These are phyloP conservation scores for Linnemannia elongata DNA, from an alignment of 192 early-diverging fungal species.

Conservation along the genomic window DNA sequence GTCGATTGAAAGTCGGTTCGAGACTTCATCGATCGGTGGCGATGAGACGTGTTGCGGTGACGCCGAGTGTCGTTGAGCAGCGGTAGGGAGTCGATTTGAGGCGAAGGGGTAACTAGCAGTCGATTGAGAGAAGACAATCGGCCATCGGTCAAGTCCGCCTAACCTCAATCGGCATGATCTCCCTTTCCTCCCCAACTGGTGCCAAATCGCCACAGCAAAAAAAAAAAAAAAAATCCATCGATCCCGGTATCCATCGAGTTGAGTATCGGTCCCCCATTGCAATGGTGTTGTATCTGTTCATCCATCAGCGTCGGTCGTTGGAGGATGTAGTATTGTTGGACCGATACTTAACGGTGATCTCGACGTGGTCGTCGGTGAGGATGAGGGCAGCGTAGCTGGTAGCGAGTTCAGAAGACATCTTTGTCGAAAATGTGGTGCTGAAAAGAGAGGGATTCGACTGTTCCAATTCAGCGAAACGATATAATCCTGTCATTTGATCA, in stretches of 20 bases:
- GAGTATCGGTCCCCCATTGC: not conserved
- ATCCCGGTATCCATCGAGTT: conserved; percentile 2
- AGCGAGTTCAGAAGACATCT: conserved; percentile 78
- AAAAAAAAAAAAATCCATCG: conserved; percentile 33
- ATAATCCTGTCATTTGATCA: not conserved
- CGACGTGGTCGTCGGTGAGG: conserved; percentile 98
- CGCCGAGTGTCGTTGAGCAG: not conserved
- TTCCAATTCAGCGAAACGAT: not conserved
- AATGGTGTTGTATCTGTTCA: not conserved
- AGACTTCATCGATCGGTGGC: no score
- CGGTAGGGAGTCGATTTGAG: not conserved
- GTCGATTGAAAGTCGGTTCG: no score
- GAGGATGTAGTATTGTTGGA: not conserved
- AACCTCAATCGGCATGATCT: not conserved
- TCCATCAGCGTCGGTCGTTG: conserved; percentile 7
- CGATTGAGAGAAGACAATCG: not conserved
- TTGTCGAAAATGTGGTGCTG: conserved; percentile 27
- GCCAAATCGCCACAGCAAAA: not conserved
- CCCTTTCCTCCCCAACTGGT: not conserved
- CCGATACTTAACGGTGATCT: conserved; percentile 89
- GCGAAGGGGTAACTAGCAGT: not conserved
- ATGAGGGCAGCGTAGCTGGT: conserved; percentile 97
- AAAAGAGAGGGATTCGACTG: conserved; percentile 36
- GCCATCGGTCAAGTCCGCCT: not conserved
- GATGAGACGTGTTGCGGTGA: not conserved